Percentiles rank a stretch among this genome's conserved stretches.
phyloP scores from a whole-genome alignment of 176 grass and related monocot genomes.

The Pontederia crassipes region DNA sequence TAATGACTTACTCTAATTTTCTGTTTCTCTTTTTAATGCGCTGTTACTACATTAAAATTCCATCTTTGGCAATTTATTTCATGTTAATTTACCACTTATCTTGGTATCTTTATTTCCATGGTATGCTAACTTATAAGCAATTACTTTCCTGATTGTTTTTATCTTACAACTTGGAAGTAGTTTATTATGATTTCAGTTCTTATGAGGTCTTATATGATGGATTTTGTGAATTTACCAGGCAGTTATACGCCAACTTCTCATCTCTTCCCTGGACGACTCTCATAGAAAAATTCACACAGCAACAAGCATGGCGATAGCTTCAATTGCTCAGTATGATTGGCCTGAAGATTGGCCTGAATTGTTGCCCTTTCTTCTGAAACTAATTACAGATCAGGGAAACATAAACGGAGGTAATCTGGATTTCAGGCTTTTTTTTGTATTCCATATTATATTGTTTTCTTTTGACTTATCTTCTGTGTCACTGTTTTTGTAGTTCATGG shows the following conservation, averaged over 20 bases:
- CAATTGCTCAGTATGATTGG: slow-evolving; percentile 92
- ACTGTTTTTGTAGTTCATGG: slow-evolving; percentile 48
- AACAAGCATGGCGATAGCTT: slow-evolving; percentile 79
- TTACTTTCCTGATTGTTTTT: too few relatives aligned
- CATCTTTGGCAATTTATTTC: too few relatives aligned
- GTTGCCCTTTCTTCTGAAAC: slow-evolving; percentile 71
- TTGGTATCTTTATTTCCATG: too few relatives aligned
- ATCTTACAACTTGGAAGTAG: not conserved
- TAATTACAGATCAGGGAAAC: slow-evolving; percentile 71
- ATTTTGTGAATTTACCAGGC: slow-evolving; percentile 31
- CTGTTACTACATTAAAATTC: too few relatives aligned
- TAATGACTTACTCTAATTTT: too few relatives aligned
- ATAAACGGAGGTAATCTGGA: slow-evolving; percentile 55
- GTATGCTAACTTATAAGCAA: too few relatives aligned
- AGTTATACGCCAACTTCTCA: slow-evolving; percentile 68
- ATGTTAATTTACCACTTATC: too few relatives aligned
- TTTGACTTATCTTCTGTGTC: not conserved
- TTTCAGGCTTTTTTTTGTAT: slow-evolving; percentile 2
- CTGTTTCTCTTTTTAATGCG: too few relatives aligned
- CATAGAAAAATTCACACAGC: slow-evolving; percentile 87
- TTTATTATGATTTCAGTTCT: not conserved
- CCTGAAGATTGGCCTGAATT: slow-evolving; percentile 92
- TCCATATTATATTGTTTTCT: not conserved
- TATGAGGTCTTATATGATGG: not conserved
- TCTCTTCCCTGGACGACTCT: slow-evolving; percentile 67